A percentile compares a stretch with the other conserved stretches of the same genome.
These are phyloP conservation scores for Gossypium schwendimanii DNA, from an alignment of 441 rosid species.

Conservation along the genomic window DNA sequence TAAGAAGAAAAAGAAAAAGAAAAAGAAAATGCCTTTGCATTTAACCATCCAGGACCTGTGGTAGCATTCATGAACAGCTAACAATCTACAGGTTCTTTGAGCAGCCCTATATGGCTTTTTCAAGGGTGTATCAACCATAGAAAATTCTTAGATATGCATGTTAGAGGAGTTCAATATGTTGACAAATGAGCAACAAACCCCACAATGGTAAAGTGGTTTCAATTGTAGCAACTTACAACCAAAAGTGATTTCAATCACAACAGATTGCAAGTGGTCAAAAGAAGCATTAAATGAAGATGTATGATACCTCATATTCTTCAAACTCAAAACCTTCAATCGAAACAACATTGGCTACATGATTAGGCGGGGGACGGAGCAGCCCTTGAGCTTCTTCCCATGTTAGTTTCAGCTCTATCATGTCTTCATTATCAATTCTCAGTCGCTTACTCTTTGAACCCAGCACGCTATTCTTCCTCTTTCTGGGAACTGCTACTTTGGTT, in stretches of 20 bases:
- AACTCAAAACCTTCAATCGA: constrained; percentile 82
- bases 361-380: constrained; percentile 79
- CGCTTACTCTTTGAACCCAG: constrained; percentile 77
- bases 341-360: constrained; percentile 54
- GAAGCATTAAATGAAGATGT: not conserved
- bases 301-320: constrained; percentile 85
- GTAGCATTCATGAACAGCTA: not conserved
- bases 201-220: not conserved
- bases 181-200: constrained; percentile 5
- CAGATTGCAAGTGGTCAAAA: not conserved
- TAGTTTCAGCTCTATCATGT: constrained; percentile 65
- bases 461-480: constrained; percentile 72
- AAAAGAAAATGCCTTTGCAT: not conserved
- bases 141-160: not conserved
- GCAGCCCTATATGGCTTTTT: not conserved
- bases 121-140: not conserved
- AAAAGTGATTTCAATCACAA: not conserved
- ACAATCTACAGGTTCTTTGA: not conserved
- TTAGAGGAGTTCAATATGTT: constrained; percentile 7
- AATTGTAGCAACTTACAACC: not conserved
- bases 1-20: not conserved
- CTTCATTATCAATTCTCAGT: constrained; percentile 70
- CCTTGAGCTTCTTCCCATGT: constrained; percentile 98
- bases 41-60: not conserved
- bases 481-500: constrained; percentile 42